A percentile compares a stretch with the other conserved stretches of the same genome.
These are phyloP conservation scores for Pseudonitzschia multiseries DNA, from an alignment of 108 stramenopile genomes.

Conservation along the genomic window DNA sequence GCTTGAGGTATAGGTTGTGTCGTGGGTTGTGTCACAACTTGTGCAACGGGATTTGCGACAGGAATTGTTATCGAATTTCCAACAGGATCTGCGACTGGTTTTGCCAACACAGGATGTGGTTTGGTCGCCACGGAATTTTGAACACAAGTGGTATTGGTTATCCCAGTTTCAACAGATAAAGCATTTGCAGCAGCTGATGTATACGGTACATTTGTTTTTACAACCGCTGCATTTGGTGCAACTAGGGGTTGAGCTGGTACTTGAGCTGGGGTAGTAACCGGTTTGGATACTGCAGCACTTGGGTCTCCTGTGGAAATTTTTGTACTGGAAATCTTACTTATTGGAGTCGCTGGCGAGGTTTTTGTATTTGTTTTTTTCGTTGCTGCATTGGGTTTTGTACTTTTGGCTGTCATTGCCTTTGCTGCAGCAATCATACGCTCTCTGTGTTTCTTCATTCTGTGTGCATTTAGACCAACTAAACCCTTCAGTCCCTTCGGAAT, in stretches of 20 bases:
- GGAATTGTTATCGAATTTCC: too few species aligned
- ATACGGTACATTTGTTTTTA: neutral
- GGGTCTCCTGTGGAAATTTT: neutral
- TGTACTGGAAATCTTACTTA: neutral
- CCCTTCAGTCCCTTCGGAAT: slow-evolving; percentile 49
- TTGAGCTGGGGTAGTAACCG: neutral
- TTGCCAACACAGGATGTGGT: neutral
- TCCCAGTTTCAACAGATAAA: neutral
- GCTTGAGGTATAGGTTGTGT: neutral
- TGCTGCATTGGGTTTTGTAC: neutral
- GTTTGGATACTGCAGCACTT: neutral
- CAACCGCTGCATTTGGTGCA: neutral
- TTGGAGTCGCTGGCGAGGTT: neutral
- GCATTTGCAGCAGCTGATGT: neutral
- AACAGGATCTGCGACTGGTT: neutral
- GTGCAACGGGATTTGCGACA: too few species aligned
- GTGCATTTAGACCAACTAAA: slow-evolving; percentile 60
- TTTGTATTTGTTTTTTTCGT: neutral
- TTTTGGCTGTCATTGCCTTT: slow-evolving; percentile 17
- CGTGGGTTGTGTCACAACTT: neutral
- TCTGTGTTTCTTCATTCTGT: slow-evolving; percentile 52
- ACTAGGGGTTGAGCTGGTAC: neutral
- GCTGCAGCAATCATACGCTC: slow-evolving; percentile 21
- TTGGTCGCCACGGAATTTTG: neutral
- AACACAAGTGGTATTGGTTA: neutral